Base-by-base conservation (phyloP, 2,329 filamentous ascomycete genomes). In the Alternaria incomplexa region DNA sequence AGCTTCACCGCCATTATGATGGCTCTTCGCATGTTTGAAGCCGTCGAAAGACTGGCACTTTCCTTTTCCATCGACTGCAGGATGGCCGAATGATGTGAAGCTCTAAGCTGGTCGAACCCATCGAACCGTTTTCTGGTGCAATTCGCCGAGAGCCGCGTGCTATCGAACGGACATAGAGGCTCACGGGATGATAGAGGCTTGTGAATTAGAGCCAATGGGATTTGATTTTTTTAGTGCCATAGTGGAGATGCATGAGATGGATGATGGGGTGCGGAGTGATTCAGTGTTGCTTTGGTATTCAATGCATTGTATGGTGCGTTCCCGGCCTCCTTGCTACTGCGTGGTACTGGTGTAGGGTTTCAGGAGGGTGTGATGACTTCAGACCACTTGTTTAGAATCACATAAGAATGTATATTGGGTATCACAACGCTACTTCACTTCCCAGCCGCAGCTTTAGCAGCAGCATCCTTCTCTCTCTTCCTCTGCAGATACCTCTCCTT, bases 401-500 rank as follows among this genome's bases (percentile, higher is more conserved):
- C 5, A 15, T 6, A 46, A n/a, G 23, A 13, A 40, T 11, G 9
- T 32, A 30, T 32, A 51, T 52, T 52, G 59, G 54, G 59, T 62
- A 62, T 62, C 59, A 47, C 52, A 20, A 28, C 36, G 36, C 53
- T 51, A 25, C 44, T 22, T 47, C 36, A 66, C 54, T 68, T 70
- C 12, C 64, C 66, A 12, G 66, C 65, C 13, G 71, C 89, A 73
- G 91, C 90, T 68, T 92, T 91, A 2, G 90, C 89, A 74, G 91
- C 90, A 64, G 91, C 91, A 1, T 89, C 90, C 61, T 89, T 90
- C 61, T 91, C 91, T 72, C 83, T 85, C 82, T 94, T 95, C 75
- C 92, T 85, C 58, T 91, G 90, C 58, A 96, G 83, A 78, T 94
- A 96, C 69, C 92, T 85, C 80, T 94, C 92, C 79, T 89, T 92